Conservation (phyloP, 2,329 filamentous ascomycete species). For the Rutstroemia sp. region DNA sequence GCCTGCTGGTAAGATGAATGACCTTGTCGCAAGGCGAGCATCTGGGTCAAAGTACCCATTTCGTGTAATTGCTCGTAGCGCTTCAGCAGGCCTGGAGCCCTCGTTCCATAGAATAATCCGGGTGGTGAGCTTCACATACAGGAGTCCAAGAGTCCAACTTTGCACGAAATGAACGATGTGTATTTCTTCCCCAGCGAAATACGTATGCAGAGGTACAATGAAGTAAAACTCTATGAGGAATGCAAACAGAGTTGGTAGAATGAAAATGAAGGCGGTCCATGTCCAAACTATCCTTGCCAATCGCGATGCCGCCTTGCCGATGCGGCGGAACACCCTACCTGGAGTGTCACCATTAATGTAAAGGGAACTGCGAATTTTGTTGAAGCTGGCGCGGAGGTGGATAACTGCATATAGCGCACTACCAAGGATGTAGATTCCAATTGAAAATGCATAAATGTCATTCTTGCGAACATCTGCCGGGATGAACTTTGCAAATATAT, state of each 20-base stretch:
- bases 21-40: conserved; percentile 69
- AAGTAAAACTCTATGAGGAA: conserved; percentile 82
- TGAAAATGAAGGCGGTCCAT: conserved; percentile 64
- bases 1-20: conserved; percentile 72
- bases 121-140: conserved; percentile 77
- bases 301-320: conserved; percentile 11
- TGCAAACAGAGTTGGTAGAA: conserved; percentile 75
- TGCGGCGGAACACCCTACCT: conserved; percentile 21
- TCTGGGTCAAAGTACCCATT: conserved; percentile 76
- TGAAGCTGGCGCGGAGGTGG: conserved; percentile 38
- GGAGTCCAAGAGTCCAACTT: conserved; percentile 85
- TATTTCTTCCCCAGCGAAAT: conserved; percentile 31
- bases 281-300: conserved; percentile 58
- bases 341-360: conserved; percentile 23
- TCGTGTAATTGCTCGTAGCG: conserved; percentile 65
- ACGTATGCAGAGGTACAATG: conserved; percentile 60
- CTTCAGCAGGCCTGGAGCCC: conserved; percentile 63
- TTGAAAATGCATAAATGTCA: conserved; percentile 92
- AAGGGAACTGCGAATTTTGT: conserved; percentile 23
- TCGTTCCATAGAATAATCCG: conserved; percentile 63
- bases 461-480: conserved; percentile 71
- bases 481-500: conserved; percentile 66
- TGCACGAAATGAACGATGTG: conserved; percentile 85
- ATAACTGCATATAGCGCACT: conserved; percentile 55
- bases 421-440: conserved; percentile 77